Percentiles rank a stretch among this genome's conserved stretches.
Conservation (phyloP, 805 yeast species). For the Candida sakaeoensis region DNA sequence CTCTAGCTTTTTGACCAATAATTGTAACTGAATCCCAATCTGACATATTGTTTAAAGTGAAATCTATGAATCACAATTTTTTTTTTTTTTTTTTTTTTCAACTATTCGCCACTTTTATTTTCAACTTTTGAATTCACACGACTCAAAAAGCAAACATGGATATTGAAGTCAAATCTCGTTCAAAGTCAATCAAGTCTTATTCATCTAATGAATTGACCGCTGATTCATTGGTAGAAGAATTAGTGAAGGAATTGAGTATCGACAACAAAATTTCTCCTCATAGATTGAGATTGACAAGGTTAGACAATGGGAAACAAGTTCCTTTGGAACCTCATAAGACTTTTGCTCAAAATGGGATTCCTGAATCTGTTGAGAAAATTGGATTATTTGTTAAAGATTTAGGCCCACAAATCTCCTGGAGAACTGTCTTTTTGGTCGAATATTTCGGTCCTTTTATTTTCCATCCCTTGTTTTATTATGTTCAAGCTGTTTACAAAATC, state of each 20-base stretch:
- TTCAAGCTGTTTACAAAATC: constrained; percentile 16
- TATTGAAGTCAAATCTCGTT: constrained; percentile 55
- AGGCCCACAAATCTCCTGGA: constrained; percentile 93
- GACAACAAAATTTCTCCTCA: constrained; percentile 35
- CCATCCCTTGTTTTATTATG: constrained; percentile 64
- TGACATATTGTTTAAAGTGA: constrained; percentile 26
- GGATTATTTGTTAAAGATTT: constrained; percentile 74
- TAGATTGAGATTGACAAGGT: constrained; percentile 26
- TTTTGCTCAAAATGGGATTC: constrained; percentile 44
- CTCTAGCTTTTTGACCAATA: constrained; percentile 85
- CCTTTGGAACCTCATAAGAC: constrained; percentile 36
- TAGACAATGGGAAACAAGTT: constrained; percentile 13
- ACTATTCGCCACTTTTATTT: constrained; percentile 6
- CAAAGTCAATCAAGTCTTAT: constrained; percentile 51
- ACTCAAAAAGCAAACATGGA: constrained; percentile 5
- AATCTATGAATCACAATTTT: constrained; percentile 2
- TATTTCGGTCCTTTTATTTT: constrained; percentile 85
- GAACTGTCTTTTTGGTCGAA: constrained; percentile 83
- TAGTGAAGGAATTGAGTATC: constrained; percentile 41
- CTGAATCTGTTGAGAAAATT: constrained; percentile 26
- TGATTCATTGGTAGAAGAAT: constrained; percentile 36
- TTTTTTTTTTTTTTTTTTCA: constrained; percentile 4
- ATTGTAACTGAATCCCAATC: constrained; percentile 94
- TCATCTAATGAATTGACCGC: constrained; percentile 34
- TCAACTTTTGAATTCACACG: constrained; percentile 1